Evolutionary conservation across 805 yeast genomes (phyloP), one percentile per base, ranked within the genome.

Genomic region (Kregervanrija delftensis): DNA sequence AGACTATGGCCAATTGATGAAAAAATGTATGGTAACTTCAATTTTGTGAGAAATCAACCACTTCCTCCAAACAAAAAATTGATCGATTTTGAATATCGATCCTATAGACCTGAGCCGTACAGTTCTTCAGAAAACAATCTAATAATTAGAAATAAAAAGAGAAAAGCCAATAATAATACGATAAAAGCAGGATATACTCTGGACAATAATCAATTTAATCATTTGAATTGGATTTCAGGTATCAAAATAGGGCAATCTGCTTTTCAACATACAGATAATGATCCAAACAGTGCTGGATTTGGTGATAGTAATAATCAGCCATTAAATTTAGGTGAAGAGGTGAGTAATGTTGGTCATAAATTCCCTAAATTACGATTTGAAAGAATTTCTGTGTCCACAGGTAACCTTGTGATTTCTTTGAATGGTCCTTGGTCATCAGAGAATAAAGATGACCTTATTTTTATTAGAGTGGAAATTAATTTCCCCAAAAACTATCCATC

Each of bases 181-280:
- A 46, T 59, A 11, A 63, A 51, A 55, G 65, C 51, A 49, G 64
- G 48, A 55, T 61, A 46, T 63, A 69, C 40, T 64, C 61, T 54
- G 37, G 67, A 40, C 48, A 72, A 47, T 59, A 73, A 39, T 56
- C 76, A 45, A 45, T 72, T 58, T 57, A 80, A 83, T 53, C 95
- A 87, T 57, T 66, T 91, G 49, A 81, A 84, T 50, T 91, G 98
- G 98, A 81, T 95, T 34, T 82, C 96, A 0, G 97, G 98, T 42
- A 95, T 91, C 8, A 72, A 89, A 46, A 77, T 91, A 50, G 87
- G 87, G 1, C 67, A 71, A 36, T 60, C 77, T 8, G 76, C 74
- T 4, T 65, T 67, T 45, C 52, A 54, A 22, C 51, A 54, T 37
- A 56, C 60, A 8, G 64, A 55, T 39, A 59, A 57, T 52, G 62